A percentile compares a stretch with the other conserved stretches of the same genome.
phyloP scores from a whole-genome alignment of 1,139 yeast species.

The Komagataea norvegica region DNA sequence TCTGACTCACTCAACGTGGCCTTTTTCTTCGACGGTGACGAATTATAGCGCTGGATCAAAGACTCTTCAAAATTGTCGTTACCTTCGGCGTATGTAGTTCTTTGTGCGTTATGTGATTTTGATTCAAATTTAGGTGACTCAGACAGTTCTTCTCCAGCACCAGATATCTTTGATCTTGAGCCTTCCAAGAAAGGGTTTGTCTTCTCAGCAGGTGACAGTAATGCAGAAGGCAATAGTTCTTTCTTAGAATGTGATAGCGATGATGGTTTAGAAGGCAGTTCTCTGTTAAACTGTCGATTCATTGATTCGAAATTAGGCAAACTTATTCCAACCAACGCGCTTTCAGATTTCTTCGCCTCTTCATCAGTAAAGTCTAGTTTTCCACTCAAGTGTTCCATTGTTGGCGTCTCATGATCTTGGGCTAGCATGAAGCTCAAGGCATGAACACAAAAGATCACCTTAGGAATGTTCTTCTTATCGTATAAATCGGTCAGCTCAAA shows the following conservation, averaged over 20 bases:
- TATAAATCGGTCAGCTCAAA: conserved; percentile 91
- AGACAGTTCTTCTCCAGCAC: too few species aligned
- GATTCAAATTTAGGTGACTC: too few species aligned
- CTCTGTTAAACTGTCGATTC: conserved; percentile 23
- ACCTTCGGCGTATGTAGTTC: not conserved
- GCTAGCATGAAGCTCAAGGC: conserved; percentile 75
- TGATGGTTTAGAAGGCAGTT: conserved; percentile 10
- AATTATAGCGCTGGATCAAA: conserved; percentile 11
- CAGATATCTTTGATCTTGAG: not conserved
- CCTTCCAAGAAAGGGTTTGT: not conserved
- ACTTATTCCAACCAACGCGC: conserved; percentile 55
- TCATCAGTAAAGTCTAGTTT: conserved; percentile 56
- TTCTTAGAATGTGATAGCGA: not conserved
- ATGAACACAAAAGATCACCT: conserved; percentile 89
- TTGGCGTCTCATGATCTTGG: conserved; percentile 43
- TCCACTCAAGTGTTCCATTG: conserved; percentile 62
- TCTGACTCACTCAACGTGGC: conserved; percentile 31
- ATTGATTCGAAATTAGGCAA: conserved; percentile 56
- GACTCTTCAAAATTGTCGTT: conserved; percentile 4
- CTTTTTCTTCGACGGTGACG: conserved; percentile 31
- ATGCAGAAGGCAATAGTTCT: not conserved
- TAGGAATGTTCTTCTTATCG: conserved; percentile 89
- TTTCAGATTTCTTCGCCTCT: conserved; percentile 65
- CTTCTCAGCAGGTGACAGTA: not conserved
- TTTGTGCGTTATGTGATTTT: not conserved